Base-by-base conservation (phyloP, 441 rosid species). In the Sinapis alba region DNA sequence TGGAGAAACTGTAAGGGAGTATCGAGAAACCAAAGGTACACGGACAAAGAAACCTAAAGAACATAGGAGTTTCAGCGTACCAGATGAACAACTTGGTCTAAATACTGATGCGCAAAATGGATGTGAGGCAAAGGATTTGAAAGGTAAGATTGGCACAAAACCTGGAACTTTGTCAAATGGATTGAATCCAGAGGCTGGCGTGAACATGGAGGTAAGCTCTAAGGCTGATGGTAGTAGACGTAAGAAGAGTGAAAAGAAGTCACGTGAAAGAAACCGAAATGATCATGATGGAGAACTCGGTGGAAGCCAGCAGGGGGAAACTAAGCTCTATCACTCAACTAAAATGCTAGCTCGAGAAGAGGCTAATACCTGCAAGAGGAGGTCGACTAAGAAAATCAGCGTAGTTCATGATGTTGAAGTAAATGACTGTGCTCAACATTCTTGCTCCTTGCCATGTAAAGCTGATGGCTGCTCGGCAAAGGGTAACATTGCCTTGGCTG, bases 391-490 rank as follows among this genome's bases (percentile, higher is more conserved):
- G 45, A 78, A 75, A 65, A 61, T 79, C 7, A 57, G 51, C 61
- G 88, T 73, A 50, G 73, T 60, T 78, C 74, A 62, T 41, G 79
- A 4, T 64, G 78, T 64, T 36, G 79, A 73, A 68, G 47, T 71
- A 50, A 61, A 68, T 70, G 76, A 82, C 60, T 76, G 74, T 21
- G 64, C 81, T 62, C 85, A 82, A 27, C 84, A 80, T 71, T 80
- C 91, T 62, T 79, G 86, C 36, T 81, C 87, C 12, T 71, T 82
- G 62, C 84, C 85, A 57, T 57, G 65, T 78, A 87, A 82, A 75
- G 76, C 28, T 73, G 88, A 83, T 27, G 59, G 72, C 61, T 78
- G 72, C 30, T 75, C 61, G 26, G 86, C 47, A 62, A 69, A 58
- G 64, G 83, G 83, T 79, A 43, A 7, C 62, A 63, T 32, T n/a